Conservation (phyloP, 495 filamentous ascomycete species). For the Hypoxylon intermedium region DNA sequence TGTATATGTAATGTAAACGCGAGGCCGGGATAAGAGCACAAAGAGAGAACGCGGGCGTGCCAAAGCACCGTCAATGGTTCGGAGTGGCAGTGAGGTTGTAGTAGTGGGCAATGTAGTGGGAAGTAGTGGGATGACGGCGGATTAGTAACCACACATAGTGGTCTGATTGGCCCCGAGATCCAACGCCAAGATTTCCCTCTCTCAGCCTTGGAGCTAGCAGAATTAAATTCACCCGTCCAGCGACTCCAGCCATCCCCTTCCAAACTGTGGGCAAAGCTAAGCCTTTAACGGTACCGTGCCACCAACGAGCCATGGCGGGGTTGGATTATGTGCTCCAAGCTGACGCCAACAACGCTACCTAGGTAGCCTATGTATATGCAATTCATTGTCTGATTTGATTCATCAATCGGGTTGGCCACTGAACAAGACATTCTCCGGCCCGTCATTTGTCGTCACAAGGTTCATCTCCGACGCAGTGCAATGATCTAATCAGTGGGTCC, state of each 20-base stretch:
- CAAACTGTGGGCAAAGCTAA: slow-evolving; percentile 4
- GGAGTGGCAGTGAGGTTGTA: slow-evolving; percentile 27
- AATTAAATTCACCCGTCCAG: background rate
- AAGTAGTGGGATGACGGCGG: slow-evolving; percentile 41
- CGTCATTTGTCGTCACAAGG: slow-evolving; percentile 30
- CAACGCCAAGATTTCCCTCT: slow-evolving; percentile 16
- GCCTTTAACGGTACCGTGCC: background rate
- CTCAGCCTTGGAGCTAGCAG: slow-evolving; percentile 20
- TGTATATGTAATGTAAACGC: slow-evolving; percentile 9
- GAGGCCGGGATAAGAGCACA: slow-evolving; percentile 31
- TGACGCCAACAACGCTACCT: too few species aligned
- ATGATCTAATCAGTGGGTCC: slow-evolving; percentile 12
- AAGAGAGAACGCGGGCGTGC: slow-evolving; percentile 21
- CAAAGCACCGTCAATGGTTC: slow-evolving; percentile 13
- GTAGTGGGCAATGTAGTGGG: background rate
- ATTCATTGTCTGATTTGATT: slow-evolving; percentile 12
- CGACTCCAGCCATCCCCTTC: too few species aligned
- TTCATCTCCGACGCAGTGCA: slow-evolving; percentile 1
- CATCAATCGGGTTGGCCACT: slow-evolving; percentile 15
- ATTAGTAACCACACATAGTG: slow-evolving; percentile 23
- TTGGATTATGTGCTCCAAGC: too few species aligned
- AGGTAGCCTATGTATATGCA: too few species aligned
- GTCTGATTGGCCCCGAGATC: slow-evolving; percentile 19
- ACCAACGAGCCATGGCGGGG: background rate
- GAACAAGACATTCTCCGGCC: background rate